Evolutionary conservation across 805 yeast genomes (phyloP).

Genomic region (Candida lessepsii): DNA sequence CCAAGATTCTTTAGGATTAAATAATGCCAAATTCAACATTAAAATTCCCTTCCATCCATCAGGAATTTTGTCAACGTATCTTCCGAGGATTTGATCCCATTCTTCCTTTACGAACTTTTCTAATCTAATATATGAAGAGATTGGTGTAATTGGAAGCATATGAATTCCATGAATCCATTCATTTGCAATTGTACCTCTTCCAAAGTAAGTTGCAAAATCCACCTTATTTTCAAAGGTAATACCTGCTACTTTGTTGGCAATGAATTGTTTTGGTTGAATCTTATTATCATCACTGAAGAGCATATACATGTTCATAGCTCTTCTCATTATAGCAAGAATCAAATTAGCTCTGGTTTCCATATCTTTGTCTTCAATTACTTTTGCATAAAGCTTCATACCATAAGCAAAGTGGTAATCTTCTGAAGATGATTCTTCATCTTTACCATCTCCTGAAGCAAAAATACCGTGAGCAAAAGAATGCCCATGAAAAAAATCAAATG

Average conservation of each 20-base stretch:
- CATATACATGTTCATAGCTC: conserved; percentile 57
- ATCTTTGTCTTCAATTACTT: conserved; percentile 49
- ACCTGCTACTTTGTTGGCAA: conserved; percentile 68
- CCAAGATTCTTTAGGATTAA: conserved; percentile 55
- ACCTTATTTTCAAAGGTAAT: conserved; percentile 70
- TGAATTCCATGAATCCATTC: conserved; percentile 80
- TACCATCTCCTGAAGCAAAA: conserved; percentile 69
- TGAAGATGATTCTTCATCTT: conserved; percentile 70
- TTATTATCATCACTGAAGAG: conserved; percentile 52
- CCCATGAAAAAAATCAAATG: conserved; percentile 75
- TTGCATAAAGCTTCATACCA: conserved; percentile 66
- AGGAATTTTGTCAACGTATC: conserved; percentile 46
- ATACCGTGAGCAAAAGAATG: conserved; percentile 81
- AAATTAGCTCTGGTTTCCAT: conserved; percentile 56
- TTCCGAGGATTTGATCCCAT: conserved; percentile 52
- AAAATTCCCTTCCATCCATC: conserved; percentile 76
- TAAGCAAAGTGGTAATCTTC: conserved; percentile 74
- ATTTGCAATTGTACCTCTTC: conserved; percentile 51
- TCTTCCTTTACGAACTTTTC: conserved; percentile 59
- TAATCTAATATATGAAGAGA: conserved; percentile 58
- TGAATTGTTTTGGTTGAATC: conserved; percentile 54
- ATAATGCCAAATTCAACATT: conserved; percentile 70
- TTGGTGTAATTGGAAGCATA: conserved; percentile 70
- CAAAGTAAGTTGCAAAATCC: conserved; percentile 75
- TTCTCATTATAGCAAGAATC: conserved; percentile 57